These are phyloP conservation scores for Russula lepida DNA, from an alignment of 768 basidiomycete species.

Conservation along the genomic window DNA sequence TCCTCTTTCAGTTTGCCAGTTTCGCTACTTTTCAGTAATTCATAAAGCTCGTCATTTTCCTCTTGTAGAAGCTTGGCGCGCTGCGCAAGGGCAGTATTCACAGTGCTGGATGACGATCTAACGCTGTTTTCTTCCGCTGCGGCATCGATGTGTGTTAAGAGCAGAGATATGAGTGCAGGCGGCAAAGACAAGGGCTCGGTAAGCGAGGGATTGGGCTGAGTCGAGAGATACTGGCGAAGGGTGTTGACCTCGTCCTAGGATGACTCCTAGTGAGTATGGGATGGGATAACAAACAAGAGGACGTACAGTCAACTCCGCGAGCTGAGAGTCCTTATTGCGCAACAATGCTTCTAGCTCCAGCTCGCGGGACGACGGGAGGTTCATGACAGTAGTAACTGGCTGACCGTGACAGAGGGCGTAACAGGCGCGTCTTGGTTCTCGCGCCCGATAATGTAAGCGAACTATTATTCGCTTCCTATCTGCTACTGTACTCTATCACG, in stretches of 20 bases:
- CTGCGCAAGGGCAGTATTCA: slow-evolving; percentile 67
- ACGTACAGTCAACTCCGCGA: slow-evolving; percentile 65
- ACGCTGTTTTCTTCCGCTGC: slow-evolving; percentile 27
- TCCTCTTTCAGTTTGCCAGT: slow-evolving; percentile 79
- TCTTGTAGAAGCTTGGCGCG: slow-evolving; percentile 66
- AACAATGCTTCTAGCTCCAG: slow-evolving; percentile 73
- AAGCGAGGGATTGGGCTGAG: slow-evolving; percentile 50
- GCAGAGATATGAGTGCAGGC: slow-evolving; percentile 55
- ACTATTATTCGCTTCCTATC: too few relatives aligned
- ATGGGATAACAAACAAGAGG: slow-evolving; percentile 12
- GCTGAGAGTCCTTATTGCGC: slow-evolving; percentile 65
- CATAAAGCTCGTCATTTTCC: slow-evolving; percentile 83
- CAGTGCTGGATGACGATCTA: slow-evolving; percentile 39
- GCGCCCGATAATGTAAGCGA: slow-evolving; percentile 14
- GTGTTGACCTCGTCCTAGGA: slow-evolving; percentile 63
- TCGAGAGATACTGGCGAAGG: slow-evolving; percentile 55
- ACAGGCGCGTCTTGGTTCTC: slow-evolving; percentile 13
- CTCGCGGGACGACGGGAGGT: slow-evolving; percentile 65
- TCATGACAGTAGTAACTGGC: slow-evolving; percentile 36
- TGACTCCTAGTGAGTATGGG: neutral
- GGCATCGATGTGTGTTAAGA: slow-evolving; percentile 57
- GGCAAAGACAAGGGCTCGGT: slow-evolving; percentile 63
- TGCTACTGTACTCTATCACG: neutral
- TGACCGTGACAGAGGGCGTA: slow-evolving; percentile 16
- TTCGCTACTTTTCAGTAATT: slow-evolving; percentile 62